Evolutionary conservation across 1,284 basidiomycete genomes (phyloP).

Genomic region (Cystobasidium sp.): DNA sequence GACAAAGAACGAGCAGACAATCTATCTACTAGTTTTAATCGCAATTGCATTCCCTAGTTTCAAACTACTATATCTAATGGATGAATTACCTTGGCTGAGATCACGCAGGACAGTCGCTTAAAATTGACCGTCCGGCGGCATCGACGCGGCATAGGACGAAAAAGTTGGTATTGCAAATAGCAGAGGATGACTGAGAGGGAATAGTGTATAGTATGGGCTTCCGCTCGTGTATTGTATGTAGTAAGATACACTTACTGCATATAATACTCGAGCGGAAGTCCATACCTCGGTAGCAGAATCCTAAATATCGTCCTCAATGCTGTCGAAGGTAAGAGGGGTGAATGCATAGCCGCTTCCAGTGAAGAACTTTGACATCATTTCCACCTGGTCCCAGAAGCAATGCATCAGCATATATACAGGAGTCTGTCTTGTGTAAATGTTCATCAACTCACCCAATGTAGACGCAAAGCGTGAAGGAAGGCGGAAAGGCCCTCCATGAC

Average conservation of each 20-base stretch:
- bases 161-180: no score
- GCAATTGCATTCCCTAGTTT: constrained; percentile 57
- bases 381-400: no score
- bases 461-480: constrained; percentile 91
- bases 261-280: neutral
- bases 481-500: constrained; percentile 74
- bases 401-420: neutral
- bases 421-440: neutral
- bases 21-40: constrained; percentile 55
- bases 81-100: constrained; percentile 45
- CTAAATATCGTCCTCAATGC: constrained; percentile 45
- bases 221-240: no score
- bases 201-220: no score
- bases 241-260: neutral
- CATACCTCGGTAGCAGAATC: neutral
- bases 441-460: constrained; percentile 71
- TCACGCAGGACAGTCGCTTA: no score
- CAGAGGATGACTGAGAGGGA: no score
- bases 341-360: constrained; percentile 55
- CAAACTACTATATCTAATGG: constrained; percentile 56
- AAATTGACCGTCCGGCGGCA: no score
- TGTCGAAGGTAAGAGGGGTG: constrained; percentile 51
- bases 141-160: no score
- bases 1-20: no score
- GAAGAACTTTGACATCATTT: constrained; percentile 56